Conservation (phyloP, 2,329 filamentous ascomycete genomes). For the Xylaria arbuscula region DNA sequence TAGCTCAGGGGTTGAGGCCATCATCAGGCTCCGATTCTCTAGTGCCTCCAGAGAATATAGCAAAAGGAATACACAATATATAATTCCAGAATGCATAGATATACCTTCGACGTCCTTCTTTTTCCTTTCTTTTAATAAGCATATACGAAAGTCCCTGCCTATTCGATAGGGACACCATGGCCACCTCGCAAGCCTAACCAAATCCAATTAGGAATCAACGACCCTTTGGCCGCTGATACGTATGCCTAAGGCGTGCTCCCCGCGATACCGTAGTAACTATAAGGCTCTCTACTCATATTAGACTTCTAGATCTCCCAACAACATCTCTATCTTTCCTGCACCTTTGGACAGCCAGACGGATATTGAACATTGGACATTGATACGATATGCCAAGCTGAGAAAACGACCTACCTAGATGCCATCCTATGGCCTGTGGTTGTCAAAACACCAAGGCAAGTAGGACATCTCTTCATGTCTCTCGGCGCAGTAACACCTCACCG, state of each 20-base stretch:
- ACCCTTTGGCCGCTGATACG: not conserved
- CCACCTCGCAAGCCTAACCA: not conserved
- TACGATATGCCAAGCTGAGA: not conserved
- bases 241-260: not conserved
- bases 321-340: not conserved
- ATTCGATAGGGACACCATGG: not conserved
- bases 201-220: not conserved
- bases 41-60: not conserved
- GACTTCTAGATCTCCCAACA: not conserved
- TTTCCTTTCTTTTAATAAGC: not conserved
- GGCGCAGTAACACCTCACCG: not conserved
- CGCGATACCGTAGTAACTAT: not conserved
- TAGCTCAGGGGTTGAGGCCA: conserved; percentile 33
- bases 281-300: not conserved
- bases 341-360: not conserved
- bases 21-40: conserved; percentile 2
- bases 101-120: not conserved
- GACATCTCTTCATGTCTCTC: not conserved
- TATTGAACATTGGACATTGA: not conserved
- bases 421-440: not conserved
- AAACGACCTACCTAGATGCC: not conserved
- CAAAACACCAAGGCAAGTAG: not conserved
- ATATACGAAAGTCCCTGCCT: not conserved
- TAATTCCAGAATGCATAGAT: not conserved
- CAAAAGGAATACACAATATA: not conserved